Base-by-base conservation (phyloP, 441 rosid species). In the Kokia cookei region DNA sequence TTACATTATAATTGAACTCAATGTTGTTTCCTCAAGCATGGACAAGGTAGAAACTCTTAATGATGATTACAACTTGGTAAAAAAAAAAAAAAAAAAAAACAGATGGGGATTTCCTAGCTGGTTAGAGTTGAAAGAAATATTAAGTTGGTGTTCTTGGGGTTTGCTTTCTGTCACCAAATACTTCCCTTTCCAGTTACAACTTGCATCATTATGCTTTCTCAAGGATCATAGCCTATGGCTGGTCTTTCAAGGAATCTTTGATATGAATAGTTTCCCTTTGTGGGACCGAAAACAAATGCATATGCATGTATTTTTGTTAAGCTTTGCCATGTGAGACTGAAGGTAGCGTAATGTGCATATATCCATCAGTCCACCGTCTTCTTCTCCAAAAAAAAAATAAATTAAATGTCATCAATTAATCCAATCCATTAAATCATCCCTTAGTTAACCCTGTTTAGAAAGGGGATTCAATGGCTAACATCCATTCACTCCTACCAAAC, bases 241-340 rank as follows among this genome's bases (percentile, higher is more conserved):
- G 79, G 50, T 68, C 57, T 66, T 62, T 58, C 64, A 78, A 76
- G 82, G 77, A 78, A 78, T 79, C 78, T 79, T 76, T 72, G 72
- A 73, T 45, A 50, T 54, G 57, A 76, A 67, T 76, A 3, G 70
- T 45, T 65, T 13, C 22, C 24, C 35, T 26, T 14, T 0, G 71
- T 47, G 22, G 57, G 71, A 47, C 71, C 40, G 14, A 66, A 0
- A 47, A 19, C 19, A 54, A 54, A 54, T 54, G 59, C 59, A 17
- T 51, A 22, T 11, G 19, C 71, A 48, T 66, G 1, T 24, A 55
- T 63, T 59, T 37, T 71, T 35, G 13, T 40, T 26, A 67, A 74
- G 75, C 65, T 71, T 57, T 72, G 55, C 74, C 80, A 82, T 81
- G 69, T 77, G 78, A 75, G 7, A 54, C 27, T 9, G 9, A 19